These are phyloP conservation scores for Meredithiella fracta DNA, from an alignment of 2,329 filamentous ascomycete species.

Conservation along the genomic window DNA sequence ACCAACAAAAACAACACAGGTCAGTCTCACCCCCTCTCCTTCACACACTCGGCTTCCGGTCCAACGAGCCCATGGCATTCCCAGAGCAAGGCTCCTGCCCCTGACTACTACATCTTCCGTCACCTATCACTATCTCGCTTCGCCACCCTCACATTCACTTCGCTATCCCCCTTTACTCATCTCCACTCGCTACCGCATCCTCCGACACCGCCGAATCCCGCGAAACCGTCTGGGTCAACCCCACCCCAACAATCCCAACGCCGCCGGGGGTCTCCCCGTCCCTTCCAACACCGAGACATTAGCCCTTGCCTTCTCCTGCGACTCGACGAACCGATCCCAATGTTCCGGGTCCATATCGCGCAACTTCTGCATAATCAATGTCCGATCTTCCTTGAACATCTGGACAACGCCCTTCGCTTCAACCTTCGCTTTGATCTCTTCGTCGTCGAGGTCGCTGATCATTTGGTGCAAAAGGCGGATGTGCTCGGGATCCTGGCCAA, in stretches of 20 bases:
- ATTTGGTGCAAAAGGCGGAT: constrained; percentile 40
- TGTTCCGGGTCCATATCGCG: constrained; percentile 48
- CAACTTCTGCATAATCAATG: constrained; percentile 32
- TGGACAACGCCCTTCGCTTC: constrained; percentile 42
- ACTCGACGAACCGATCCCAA: constrained; percentile 46
- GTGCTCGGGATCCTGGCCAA: constrained; percentile 34
- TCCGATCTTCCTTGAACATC: constrained; percentile 42
- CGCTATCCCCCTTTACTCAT: constrained; percentile 16
- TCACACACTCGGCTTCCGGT: background rate
- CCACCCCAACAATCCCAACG: constrained; percentile 5
- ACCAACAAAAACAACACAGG: too few relatives aligned
- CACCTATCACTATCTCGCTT: background rate
- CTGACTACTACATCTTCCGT: background rate
- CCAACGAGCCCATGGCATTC: background rate
- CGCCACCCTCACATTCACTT: background rate
- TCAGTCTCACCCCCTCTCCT: background rate
- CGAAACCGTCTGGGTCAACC: constrained; percentile 5
- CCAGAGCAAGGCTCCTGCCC: background rate
- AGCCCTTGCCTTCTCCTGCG: constrained; percentile 40
- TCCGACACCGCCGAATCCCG: constrained; percentile 17
- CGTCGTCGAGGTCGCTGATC: constrained; percentile 45
- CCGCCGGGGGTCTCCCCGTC: constrained; percentile 15
- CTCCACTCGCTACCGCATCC: constrained; percentile 26
- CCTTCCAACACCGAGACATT: constrained; percentile 28
- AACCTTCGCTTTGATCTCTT: constrained; percentile 36